phyloP scores from a whole-genome alignment of 768 basidiomycete species.

The Exsudoporus frostii region DNA sequence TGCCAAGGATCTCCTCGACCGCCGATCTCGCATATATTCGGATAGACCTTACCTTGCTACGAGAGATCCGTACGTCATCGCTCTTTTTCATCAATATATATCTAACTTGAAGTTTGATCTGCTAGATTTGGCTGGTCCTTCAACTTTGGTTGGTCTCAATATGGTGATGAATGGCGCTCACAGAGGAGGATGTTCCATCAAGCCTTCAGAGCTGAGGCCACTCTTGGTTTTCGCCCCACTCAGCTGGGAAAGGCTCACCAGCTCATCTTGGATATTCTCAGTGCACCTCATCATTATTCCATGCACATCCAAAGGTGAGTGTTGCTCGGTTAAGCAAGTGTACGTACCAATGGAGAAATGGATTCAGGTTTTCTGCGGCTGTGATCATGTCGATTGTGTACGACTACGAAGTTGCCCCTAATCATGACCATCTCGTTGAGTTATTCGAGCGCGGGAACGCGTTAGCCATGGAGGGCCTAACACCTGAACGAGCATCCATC shows the following conservation, averaged over 20 bases:
- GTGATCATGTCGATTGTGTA: slow-evolving; percentile 41
- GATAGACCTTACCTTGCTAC: slow-evolving; percentile 21
- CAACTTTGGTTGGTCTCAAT: slow-evolving; percentile 13
- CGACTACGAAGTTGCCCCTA: slow-evolving; percentile 35
- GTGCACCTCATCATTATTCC: not conserved
- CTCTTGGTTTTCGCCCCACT: slow-evolving; percentile 7
- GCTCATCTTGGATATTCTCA: slow-evolving; percentile 16
- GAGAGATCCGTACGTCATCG: slow-evolving; percentile 9
- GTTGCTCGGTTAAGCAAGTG: not conserved
- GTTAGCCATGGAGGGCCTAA: slow-evolving; percentile 11
- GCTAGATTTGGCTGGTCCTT: slow-evolving; percentile 23
- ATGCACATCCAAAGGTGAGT: slow-evolving; percentile 10
- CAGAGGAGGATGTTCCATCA: slow-evolving; percentile 27
- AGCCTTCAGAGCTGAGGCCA: slow-evolving; percentile 18
- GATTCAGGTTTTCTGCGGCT: slow-evolving; percentile 31
- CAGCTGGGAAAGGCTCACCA: slow-evolving; percentile 20
- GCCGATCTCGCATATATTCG: slow-evolving; percentile 26
- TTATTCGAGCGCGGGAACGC: slow-evolving; percentile 34
- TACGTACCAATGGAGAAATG: not conserved
- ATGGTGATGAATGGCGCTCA: slow-evolving; percentile 22
- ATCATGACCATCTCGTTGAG: slow-evolving; percentile 37
- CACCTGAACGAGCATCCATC: slow-evolving; percentile 16
- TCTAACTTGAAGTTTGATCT: not conserved
- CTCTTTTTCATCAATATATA: not conserved
- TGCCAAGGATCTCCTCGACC: slow-evolving; percentile 29